These are phyloP conservation scores for Lyophyllum atratum DNA, from an alignment of 768 basidiomycete genomes.

Conservation along the genomic window DNA sequence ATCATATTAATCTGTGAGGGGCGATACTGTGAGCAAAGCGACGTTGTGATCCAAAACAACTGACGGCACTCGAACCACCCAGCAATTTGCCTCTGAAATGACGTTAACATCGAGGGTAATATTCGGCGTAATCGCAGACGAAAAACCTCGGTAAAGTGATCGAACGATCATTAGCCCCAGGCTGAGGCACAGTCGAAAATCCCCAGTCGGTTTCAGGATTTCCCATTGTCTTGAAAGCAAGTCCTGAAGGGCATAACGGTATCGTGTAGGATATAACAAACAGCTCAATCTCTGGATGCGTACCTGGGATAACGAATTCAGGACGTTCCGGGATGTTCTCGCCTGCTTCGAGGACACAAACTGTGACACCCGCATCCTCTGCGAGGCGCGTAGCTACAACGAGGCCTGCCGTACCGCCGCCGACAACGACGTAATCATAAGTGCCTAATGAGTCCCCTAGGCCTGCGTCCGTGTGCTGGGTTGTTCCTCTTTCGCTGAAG, in stretches of 20 bases:
- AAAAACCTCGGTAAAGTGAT: constrained; percentile 3
- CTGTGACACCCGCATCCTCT: background rate
- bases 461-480: too few relatives aligned
- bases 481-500: too few relatives aligned
- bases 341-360: background rate
- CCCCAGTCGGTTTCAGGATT: background rate
- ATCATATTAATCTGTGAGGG: background rate
- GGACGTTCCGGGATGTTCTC: background rate
- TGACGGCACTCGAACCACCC: constrained; percentile 1
- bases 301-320: background rate
- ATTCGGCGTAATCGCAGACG: background rate
- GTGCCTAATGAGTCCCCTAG: background rate
- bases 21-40: background rate
- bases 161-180: background rate
- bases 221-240: background rate
- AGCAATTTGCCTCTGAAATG: background rate
- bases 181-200: constrained; percentile 3
- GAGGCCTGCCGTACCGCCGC: background rate
- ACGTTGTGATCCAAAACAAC: background rate
- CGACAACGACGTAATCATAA: background rate
- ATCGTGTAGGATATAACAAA: background rate
- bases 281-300: background rate
- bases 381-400: background rate
- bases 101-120: background rate
- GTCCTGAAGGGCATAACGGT: background rate